Evolutionary conservation across 2,329 filamentous ascomycete genomes (phyloP), one percentile per base, ranked within the genome.

Genomic region (Podosphaera fusca): DNA sequence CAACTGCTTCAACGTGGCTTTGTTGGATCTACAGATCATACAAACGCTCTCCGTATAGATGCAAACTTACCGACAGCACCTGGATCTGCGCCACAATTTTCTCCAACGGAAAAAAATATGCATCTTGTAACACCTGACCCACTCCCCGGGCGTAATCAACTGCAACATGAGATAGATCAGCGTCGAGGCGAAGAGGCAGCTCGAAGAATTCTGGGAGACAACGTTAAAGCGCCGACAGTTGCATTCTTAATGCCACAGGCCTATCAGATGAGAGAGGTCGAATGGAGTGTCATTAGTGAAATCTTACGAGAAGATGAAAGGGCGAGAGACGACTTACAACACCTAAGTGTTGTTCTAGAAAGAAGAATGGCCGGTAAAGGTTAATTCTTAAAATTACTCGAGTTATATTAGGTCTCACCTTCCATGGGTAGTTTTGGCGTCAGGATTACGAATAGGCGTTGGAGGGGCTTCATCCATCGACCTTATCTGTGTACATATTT

Each of bases 251-350:
- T 87, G 50, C 78, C 80, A 4, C 81, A 85, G 61, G 82, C 82
- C 0, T 79, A 76, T 29, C 76, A 77, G 55, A 86, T 85, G 73
- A 75, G 81, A 51, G 73, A 78, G n/a, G 71, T 77, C 14, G 85
- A 94, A 65, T 83, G 92, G 77, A 74, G 78, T 57, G 79, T 92
- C 34, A 78, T 95, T 60, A 75, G 77, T 55, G 74, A 77, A 30
- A 67, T 68, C 55, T 61, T 67, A 33, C 62, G 64, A 55, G 61
- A 62, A 36, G 65, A 68, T 40, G 59, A 61, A n/a, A 64, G 62
- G 38, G 63, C 65, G 4, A 59, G 63, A 45, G 55, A 58, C 30
- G 66, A 68, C 54, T 67, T 82, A 21, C 70, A 74, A 55, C 72
- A 78, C 56, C 70, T 83, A 2, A 78, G 76, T 40, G 68, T 70